phyloP scores from a whole-genome alignment of 345 rosid species.

The Conringia planisiliqua region DNA sequence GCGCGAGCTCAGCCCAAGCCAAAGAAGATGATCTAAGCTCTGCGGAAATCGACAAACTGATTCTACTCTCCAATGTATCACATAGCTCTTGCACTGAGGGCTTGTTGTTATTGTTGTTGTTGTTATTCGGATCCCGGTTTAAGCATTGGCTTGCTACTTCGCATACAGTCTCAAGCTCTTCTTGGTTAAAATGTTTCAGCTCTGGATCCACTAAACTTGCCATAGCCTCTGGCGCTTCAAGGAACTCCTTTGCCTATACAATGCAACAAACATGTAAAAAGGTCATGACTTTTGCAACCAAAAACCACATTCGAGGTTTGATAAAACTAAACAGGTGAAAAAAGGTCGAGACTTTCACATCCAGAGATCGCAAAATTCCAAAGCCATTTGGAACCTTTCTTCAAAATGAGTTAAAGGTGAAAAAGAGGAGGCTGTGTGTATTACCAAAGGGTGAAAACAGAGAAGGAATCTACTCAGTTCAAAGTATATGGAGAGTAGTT shows the following conservation, averaged over 20 bases:
- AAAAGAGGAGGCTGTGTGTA: neutral
- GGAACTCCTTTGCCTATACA: slow-evolving; percentile 81
- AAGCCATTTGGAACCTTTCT: neutral
- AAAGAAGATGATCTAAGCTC: slow-evolving; percentile 80
- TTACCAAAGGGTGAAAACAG: neutral
- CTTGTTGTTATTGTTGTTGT: slow-evolving; percentile 28
- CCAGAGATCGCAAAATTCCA: neutral
- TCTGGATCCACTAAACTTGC: slow-evolving; percentile 80
- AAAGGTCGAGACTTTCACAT: neutral
- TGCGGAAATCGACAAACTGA: slow-evolving; percentile 64
- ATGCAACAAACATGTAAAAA: neutral
- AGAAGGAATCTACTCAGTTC: neutral
- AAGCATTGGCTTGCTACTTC: slow-evolving; percentile 74
- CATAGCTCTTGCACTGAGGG: slow-evolving; percentile 67
- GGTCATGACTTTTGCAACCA: neutral
- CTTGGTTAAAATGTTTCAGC: slow-evolving; percentile 66
- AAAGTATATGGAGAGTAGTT: neutral
- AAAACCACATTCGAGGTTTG: neutral
- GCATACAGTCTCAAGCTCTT: slow-evolving; percentile 74
- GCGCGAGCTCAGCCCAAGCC: slow-evolving; percentile 98
- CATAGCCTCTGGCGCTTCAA: slow-evolving; percentile 76
- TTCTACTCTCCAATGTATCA: slow-evolving; percentile 56
- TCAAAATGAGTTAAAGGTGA: neutral
- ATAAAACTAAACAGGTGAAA: neutral
- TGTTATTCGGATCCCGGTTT: slow-evolving; percentile 45